Conservation (phyloP, 169 alveolate species). For the Eimeria nieschulzi region DNA sequence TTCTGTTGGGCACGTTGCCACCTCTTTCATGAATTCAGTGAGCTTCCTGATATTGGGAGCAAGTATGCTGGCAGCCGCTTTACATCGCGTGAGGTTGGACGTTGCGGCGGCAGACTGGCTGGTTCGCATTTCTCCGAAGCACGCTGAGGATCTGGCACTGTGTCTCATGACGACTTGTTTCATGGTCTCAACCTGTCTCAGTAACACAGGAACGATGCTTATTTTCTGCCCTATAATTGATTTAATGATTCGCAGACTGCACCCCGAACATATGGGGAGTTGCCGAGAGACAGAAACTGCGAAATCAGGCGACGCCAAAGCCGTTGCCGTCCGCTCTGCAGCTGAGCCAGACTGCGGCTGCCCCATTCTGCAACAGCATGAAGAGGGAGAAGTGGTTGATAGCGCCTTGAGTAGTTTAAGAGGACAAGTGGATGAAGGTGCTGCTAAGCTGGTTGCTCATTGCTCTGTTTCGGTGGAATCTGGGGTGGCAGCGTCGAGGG, state of each 20-base stretch:
- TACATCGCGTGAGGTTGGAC: constrained; percentile 36
- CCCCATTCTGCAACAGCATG: too few species aligned
- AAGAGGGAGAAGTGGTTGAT: too few species aligned
- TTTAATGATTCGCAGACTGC: not conserved
- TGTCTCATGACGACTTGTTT: constrained; percentile 38
- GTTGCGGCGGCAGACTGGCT: not conserved
- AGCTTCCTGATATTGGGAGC: constrained; percentile 62
- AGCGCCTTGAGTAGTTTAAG: too few species aligned
- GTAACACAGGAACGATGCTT: constrained; percentile 53
- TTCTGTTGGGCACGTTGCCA: constrained; percentile 20
- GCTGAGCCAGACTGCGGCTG: too few species aligned
- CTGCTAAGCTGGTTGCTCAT: too few species aligned
- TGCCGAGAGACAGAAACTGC: too few species aligned
- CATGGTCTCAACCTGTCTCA: constrained; percentile 41
- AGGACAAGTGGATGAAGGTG: too few species aligned
- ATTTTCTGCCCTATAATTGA: constrained; percentile 59
- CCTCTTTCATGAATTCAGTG: constrained; percentile 42
- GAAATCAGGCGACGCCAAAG: too few species aligned
- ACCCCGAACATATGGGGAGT: not conserved
- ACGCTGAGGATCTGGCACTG: constrained; percentile 41
- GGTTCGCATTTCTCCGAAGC: not conserved
- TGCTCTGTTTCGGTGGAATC: too few species aligned
- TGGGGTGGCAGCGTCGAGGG: too few species aligned
- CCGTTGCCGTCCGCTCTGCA: too few species aligned
- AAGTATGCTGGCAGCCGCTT: constrained; percentile 58